Evolutionary conservation across 2,329 filamentous ascomycete species (phyloP), one percentile per base, ranked within the genome.

Genomic region (Aureobasidium lini): DNA sequence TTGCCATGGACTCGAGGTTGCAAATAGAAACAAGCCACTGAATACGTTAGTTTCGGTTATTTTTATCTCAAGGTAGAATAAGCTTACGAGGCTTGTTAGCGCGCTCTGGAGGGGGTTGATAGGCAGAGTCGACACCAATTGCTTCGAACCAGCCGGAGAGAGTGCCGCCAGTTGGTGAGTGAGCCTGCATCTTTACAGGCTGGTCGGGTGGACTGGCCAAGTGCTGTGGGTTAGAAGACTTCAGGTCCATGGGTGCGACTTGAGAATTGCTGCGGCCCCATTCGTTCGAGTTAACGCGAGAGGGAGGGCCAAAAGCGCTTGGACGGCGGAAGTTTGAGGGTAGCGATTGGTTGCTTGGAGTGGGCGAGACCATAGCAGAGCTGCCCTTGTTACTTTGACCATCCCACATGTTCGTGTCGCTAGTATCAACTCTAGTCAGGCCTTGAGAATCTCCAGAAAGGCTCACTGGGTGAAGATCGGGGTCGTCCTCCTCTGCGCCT

Each of bases 11-110:
- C 73, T 53, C 81, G 61, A 72, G 81, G 68, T 79, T 84, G 80
- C 23, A 96, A 76, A 69, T 95, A 97, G 72, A 97, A 91, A 75
- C 92, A 96, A 52, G 93, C 93, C 43, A 95, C 85, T 71, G 81
- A 76, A 39, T 32, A 49, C n/a, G 39, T 54, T 29, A 54, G 36
- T 47, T 23, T 23, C 23, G n/a, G 18, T 13, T 7, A 6, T 42
- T 5, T 32, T n/a, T 61, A 62, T 62, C 44, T 47, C 31, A 47
- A 32, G 32, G 37, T n/a, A 46, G 44, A 6, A 60, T 57, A 58
- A 50, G 69, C 80, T 71, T 77, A 83, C 81, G 77, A 64, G 85
- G 84, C 71, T 90, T 95, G 18, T 84, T 77, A 8, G 80, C 76
- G 60, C 82, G 83, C 67, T 95, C 89, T 0, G 81, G 76, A 0